These are phyloP conservation scores for Phytopythium montanum DNA, from an alignment of 352 stramenopile species.

Conservation along the genomic window DNA sequence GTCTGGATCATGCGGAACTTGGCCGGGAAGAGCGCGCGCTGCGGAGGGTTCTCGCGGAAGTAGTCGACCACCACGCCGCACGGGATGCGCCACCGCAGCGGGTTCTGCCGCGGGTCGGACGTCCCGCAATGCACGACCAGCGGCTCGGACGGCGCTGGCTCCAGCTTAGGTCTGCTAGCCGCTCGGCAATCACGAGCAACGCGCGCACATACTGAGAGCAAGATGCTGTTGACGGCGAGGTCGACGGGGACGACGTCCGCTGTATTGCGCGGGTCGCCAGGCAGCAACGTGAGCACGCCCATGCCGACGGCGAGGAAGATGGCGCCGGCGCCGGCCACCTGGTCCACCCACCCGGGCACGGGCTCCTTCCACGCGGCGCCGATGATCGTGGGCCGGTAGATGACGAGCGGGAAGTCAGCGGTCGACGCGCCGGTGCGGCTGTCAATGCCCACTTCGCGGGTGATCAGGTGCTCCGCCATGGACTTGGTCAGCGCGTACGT, in stretches of 20 bases:
- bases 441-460: constrained; percentile 31
- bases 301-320: constrained; percentile 78
- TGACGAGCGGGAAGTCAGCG: constrained; percentile 51
- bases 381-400: constrained; percentile 86
- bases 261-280: constrained; percentile 72
- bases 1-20: constrained; percentile 82
- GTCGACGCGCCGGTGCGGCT: not conserved
- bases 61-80: constrained; percentile 58
- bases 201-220: constrained; percentile 49
- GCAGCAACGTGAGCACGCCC: constrained; percentile 80
- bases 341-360: constrained; percentile 78
- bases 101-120: constrained; percentile 73
- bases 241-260: constrained; percentile 84
- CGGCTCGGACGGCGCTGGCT: constrained; percentile 18
- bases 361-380: constrained; percentile 85
- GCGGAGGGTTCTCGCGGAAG: constrained; percentile 65
- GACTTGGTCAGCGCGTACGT: constrained; percentile 89
- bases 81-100: constrained; percentile 74
- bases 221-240: constrained; percentile 71
- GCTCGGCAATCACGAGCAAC: constrained; percentile 10
- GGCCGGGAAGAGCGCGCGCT: constrained; percentile 40
- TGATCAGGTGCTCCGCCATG: constrained; percentile 79
- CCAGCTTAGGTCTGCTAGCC: not conserved
- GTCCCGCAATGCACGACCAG: constrained; percentile 76
- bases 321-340: constrained; percentile 70